Evolutionary conservation across 495 filamentous ascomycete species (phyloP), one percentile per base, ranked within the genome.

Genomic region (Daldinia grandis): DNA sequence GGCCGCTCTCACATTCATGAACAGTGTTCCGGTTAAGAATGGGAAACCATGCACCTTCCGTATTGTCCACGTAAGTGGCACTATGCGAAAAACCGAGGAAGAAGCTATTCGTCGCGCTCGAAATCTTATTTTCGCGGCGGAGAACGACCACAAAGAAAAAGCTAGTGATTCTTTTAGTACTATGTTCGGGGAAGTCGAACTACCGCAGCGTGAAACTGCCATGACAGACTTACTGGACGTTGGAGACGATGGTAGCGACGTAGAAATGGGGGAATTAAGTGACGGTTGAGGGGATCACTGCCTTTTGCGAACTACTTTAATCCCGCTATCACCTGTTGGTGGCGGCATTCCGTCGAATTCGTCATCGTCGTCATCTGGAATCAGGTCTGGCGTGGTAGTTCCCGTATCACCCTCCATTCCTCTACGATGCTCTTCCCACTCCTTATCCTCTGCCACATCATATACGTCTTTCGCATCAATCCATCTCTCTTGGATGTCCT

Each of bases 401-500:
- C 67, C 74, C 55, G 72, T 69, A 21, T 64, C 56, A 17, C 49
- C 78, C 28, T 66, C 74, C 76, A 47, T 74, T 69, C 58, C 69
- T 74, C 73, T 82, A 69, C 71, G 78, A 64, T 62, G 75, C 76
- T 89, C 90, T 74, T 92, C 90, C 82, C 90, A 86, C 68, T 91
- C 84, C 76, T 84, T 85, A 74, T 85, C 77, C 81, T 99, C 95
- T 62, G 85, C 74, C 58, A 92, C 92, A 79, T 99, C 95, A 76
- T 92, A 93, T 68, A 88, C 92, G 12, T 97, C 95, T 76, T 93
- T 94, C 33, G 88, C 82, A 79, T 97, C 94, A 9, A 99, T 76
- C 95, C 95, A 99, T 73, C 95, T 82, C 80, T 99, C 95, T 78
- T 99, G 94, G 69, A 98, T 88, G 80, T 99, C 95, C 51, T 87